phyloP scores from a whole-genome alignment of 2,329 filamentous ascomycete species.

The Dothiorella sarmentorum region DNA sequence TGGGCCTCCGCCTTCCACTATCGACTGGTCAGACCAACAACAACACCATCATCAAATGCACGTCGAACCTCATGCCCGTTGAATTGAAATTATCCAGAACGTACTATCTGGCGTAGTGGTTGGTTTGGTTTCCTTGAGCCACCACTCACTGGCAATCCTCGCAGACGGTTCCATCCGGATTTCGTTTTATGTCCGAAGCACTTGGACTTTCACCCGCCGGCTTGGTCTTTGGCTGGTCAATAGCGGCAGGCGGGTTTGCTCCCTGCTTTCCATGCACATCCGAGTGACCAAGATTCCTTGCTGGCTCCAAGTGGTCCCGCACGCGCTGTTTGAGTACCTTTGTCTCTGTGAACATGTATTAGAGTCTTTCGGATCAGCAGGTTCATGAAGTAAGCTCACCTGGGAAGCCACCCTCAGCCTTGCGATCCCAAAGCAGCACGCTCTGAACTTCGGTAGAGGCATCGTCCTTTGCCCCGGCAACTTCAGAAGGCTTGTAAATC shows the following conservation, averaged over 20 bases:
- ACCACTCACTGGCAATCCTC: slow-evolving; percentile 39
- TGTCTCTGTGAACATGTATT: slow-evolving; percentile 55
- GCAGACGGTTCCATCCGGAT: slow-evolving; percentile 35
- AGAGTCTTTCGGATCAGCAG: no score
- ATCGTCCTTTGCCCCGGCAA: slow-evolving; percentile 1
- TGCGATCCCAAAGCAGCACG: slow-evolving; percentile 80
- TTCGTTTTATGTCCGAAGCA: slow-evolving; percentile 26
- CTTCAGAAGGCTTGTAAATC: slow-evolving; percentile 7
- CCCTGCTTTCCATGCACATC: slow-evolving; percentile 42
- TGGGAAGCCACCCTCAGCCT: slow-evolving; percentile 82
- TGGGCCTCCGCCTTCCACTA: no score
- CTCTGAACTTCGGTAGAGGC: slow-evolving; percentile 38
- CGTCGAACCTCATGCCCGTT: no score
- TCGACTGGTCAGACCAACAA: no score
- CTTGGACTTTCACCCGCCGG: background rate
- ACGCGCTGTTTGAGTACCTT: slow-evolving; percentile 86
- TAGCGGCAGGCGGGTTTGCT: background rate
- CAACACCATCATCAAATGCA: no score
- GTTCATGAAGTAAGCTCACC: slow-evolving; percentile 41
- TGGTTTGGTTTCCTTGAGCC: no score
- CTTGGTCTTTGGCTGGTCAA: background rate
- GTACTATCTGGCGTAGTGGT: no score
- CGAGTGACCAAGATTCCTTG: slow-evolving; percentile 71
- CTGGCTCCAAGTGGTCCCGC: slow-evolving; percentile 76
- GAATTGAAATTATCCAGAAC: no score